Evolutionary conservation across 768 basidiomycete genomes (phyloP), one percentile per base, ranked within the genome.

Genomic region (Dacryopinax primogenitus): DNA sequence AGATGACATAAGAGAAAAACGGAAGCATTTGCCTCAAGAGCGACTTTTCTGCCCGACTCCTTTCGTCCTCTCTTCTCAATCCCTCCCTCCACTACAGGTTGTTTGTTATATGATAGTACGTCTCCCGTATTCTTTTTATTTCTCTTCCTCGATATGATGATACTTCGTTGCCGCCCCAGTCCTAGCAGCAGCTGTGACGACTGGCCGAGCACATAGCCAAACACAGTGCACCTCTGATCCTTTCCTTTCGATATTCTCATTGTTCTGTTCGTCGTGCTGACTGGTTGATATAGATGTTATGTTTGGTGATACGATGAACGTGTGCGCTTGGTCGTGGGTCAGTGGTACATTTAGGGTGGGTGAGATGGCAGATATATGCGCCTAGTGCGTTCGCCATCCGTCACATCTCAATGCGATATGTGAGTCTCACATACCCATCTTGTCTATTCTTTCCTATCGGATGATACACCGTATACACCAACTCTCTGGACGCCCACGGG

Each of bases 401-500:
- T 39, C n/a, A 11, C 37, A 11, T 39, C 12, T 39, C 12, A 39
- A n/a, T 39, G 7, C 4, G 11, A 26, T 7, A 6, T 32, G 26
- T 28, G 26, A 26, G 51, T 28, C 13, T 9, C 30, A 28, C 3
- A 13, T 30, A 7, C 30, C 11, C 32, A 23, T 32, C 9, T 30
- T 15, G 9, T 30, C 12, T 28, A 28, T 30, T 15, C 51, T 4
- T 30, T 32, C 11, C 21, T 58, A 58, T 58, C 30, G 51, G 51
- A 58, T 58, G 51, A 58, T 26, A 58, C 3, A 26, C 51, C n/a
- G n/a, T 28, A 58, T 32, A 58, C 51, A 58, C 51, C 51, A 58
- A 58, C 11, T 18, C 4, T 58, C 51, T 83, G 78, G 28, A 84
- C 76, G 65, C 78, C 78, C 15, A 76, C 74, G 32, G 84, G 80